Base-by-base conservation (phyloP, 2,329 filamentous ascomycete genomes). In the Anisogramma anomala region DNA sequence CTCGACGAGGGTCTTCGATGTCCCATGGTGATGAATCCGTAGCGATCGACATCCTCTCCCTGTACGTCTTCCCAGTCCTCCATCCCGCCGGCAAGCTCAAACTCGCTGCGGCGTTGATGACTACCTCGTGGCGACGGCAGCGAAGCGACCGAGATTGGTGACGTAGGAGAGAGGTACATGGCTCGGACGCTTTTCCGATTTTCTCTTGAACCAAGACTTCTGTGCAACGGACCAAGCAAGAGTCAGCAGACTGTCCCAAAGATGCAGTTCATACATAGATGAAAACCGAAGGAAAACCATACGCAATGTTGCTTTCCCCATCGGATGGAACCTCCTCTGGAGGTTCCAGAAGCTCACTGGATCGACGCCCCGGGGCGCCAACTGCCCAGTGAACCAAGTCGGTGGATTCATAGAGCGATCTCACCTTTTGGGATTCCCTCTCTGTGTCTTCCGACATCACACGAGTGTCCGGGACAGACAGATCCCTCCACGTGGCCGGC, bases 31-130 rank as follows among this genome's bases (percentile, higher is more conserved):
- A 82, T 82, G 60, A 82, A 82, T 46, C 78, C 78, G 53, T 81
- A 82, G 53, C 78, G 70, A 59, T 82, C 78, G 47, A 82, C 72
- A 54, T 77, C 71, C 36, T 63, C 65, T 23, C 68, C 73, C 39
- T 76, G 63, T 2, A 82, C 62, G 49, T 81, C 73, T 51, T 80
- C 72, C 77, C 76, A 82, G 52, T 82, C 77, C 54, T 82, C 78
- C 15, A 79, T 62, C 13, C 74, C 73, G 34, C 74, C 72, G 11
- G 72, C 72, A 30, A 71, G 58, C 52, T 76, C 69, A 45, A 66
- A 64, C 36, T 61, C 60, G 51, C 56, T 54, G 45, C 60, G 55
- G 38, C 52, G 26, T 34, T 50, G 52, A 5, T n/a, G 6, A 38
- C 52, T 65, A 63, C 66, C 65, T 58, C 53, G 67, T 62, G 49